A percentile compares a stretch with the other conserved stretches of the same genome.
These are phyloP conservation scores for Blastocystis sp. DNA, from an alignment of 352 stramenopile species.

Conservation along the genomic window DNA sequence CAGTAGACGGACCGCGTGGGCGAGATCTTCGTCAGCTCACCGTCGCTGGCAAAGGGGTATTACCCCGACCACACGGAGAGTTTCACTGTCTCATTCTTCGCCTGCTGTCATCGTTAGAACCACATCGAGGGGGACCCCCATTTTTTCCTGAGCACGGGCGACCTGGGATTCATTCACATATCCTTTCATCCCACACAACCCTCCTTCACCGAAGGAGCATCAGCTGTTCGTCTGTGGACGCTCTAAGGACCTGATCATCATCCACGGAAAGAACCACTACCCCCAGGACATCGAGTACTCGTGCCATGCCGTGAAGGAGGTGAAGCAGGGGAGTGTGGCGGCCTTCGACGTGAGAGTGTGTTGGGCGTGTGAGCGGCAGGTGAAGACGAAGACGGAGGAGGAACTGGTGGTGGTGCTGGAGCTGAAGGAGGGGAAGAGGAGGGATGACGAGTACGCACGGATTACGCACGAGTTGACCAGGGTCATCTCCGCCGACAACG, in stretches of 20 bases:
- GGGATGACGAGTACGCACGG: conserved; percentile 67
- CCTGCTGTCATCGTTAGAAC: conserved; percentile 57
- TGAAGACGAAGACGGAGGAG: conserved; percentile 76
- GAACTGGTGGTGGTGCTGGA: conserved; percentile 79
- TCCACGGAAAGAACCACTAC: conserved; percentile 97
- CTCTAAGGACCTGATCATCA: conserved; percentile 98
- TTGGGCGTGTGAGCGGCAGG: conserved; percentile 70
- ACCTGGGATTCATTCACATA: conserved; percentile 91
- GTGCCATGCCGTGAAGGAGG: conserved; percentile 78
- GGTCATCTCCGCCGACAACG: conserved; percentile 79
- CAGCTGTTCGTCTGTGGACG: conserved; percentile 92
- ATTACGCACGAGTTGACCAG: conserved; percentile 77
- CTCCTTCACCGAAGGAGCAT: background rate
- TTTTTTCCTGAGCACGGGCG: conserved; percentile 87
- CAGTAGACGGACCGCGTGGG: conserved; percentile 76
- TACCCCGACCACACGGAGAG: conserved; percentile 74
- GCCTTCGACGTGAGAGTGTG: conserved; percentile 81
- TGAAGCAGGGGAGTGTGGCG: conserved; percentile 81
- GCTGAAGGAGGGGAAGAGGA: conserved; percentile 73
- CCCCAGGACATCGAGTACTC: conserved; percentile 95
- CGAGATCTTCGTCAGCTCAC: conserved; percentile 82
- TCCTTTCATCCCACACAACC: background rate
- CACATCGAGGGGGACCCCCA: conserved; percentile 73
- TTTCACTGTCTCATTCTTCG: background rate
- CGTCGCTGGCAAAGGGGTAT: conserved; percentile 88